A percentile compares a stretch with the other conserved stretches of the same genome.
Conservation (phyloP, 371 early-diverging fungal species). For the Phascolomyces articulosus region DNA sequence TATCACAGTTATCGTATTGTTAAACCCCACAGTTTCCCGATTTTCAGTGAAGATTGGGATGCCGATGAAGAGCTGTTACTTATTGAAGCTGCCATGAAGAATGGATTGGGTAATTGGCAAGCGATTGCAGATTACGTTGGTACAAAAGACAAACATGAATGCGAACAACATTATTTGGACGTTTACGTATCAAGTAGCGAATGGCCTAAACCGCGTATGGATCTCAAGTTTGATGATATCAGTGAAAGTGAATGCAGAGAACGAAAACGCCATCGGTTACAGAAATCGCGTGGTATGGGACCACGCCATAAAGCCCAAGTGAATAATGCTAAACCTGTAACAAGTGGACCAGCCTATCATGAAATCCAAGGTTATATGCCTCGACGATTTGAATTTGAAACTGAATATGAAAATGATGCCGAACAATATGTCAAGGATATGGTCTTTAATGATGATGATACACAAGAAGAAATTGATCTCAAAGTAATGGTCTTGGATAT, state of each 20-base stretch:
- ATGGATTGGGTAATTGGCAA: slow-evolving; percentile 98
- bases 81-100: slow-evolving; percentile 90
- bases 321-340: slow-evolving; percentile 61
- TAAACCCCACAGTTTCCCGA: slow-evolving; percentile 85
- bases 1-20: slow-evolving; percentile 90
- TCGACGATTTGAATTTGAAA: slow-evolving; percentile 96
- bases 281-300: slow-evolving; percentile 37
- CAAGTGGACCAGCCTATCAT: slow-evolving; percentile 91
- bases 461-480: slow-evolving; percentile 85
- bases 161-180: slow-evolving; percentile 90
- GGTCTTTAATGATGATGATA: slow-evolving; percentile 86
- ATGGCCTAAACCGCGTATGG: slow-evolving; percentile 82
- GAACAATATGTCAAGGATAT: slow-evolving; percentile 95
- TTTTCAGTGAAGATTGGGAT: slow-evolving; percentile 90
- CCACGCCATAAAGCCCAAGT: slow-evolving; percentile 37
- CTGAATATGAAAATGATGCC: slow-evolving; percentile 96
- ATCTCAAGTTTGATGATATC: slow-evolving; percentile 41
- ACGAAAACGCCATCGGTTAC: slow-evolving; percentile 41
- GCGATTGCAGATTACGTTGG: slow-evolving; percentile 94
- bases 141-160: slow-evolving; percentile 86
- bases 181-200: slow-evolving; percentile 76
- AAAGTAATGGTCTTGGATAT: slow-evolving; percentile 92
- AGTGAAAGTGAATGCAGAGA: slow-evolving; percentile 45
- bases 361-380: slow-evolving; percentile 99
- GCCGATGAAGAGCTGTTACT: slow-evolving; percentile 97